Percentiles rank a stretch among this genome's conserved stretches.
phyloP scores from a whole-genome alignment of 192 early-diverging fungal species.

The Geosiphon pyriformis region DNA sequence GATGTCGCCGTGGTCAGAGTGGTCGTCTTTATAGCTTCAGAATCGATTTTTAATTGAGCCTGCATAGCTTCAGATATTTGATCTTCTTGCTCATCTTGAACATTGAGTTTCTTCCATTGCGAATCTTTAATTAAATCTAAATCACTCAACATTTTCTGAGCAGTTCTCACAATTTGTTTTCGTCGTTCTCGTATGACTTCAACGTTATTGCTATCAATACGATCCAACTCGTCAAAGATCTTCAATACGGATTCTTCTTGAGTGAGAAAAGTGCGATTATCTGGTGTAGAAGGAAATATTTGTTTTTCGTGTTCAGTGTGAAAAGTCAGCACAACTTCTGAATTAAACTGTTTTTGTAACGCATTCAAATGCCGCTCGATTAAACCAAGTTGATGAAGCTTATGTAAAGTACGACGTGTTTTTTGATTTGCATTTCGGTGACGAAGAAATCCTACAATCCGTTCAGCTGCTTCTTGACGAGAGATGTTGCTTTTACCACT shows the following conservation, averaged over 20 bases:
- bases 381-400: not conserved
- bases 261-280: not conserved
- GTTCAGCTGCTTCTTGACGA: not conserved
- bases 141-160: not conserved
- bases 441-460: not conserved
- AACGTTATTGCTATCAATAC: not conserved
- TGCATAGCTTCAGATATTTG: no score
- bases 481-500: not conserved
- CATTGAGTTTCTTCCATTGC: not conserved
- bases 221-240: not conserved
- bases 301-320: not conserved
- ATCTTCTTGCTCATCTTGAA: not conserved
- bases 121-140: not conserved
- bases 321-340: not conserved
- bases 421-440: not conserved
- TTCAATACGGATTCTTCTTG: not conserved
- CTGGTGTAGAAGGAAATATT: not conserved
- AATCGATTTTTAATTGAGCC: no score
- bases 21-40: no score
- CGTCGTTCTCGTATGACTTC: not conserved
- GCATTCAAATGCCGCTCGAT: not conserved
- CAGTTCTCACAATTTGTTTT: constrained; percentile 7
- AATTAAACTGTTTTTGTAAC: not conserved
- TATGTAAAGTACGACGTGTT: not conserved
- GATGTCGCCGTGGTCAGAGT: no score